Conservation (phyloP, 768 basidiomycete species). For the Chiua virens region DNA sequence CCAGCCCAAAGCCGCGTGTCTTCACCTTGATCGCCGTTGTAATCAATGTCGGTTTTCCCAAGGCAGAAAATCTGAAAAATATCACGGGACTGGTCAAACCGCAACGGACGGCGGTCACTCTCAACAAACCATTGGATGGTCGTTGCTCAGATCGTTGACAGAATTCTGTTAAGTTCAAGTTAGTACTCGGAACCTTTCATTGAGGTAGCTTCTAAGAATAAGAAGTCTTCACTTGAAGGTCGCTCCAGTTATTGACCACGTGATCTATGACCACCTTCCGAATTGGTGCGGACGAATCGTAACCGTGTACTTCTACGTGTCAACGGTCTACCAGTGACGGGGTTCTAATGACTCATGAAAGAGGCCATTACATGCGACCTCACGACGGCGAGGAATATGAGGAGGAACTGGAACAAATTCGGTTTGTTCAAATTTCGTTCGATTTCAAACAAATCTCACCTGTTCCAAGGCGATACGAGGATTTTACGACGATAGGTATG, state of each 20-base stretch:
- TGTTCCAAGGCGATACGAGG: constrained; percentile 77
- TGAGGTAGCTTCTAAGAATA: too few relatives aligned
- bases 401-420: constrained; percentile 67
- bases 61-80: constrained; percentile 9
- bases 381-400: constrained; percentile 45
- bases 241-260: constrained; percentile 9
- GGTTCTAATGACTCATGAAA: constrained; percentile 22
- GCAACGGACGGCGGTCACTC: too few relatives aligned
- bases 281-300: background rate
- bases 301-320: background rate
- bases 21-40: constrained; percentile 25
- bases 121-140: too few relatives aligned
- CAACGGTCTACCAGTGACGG: background rate
- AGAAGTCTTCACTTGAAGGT: too few relatives aligned
- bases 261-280: constrained; percentile 6
- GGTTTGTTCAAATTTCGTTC: constrained; percentile 38
- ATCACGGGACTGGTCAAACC: background rate
- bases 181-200: too few relatives aligned
- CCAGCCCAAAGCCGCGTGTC: constrained; percentile 20
- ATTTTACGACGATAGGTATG: constrained; percentile 92
- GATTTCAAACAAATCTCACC: constrained; percentile 11
- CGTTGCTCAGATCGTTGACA: too few relatives aligned
- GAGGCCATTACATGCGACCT: constrained; percentile 25
- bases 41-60: constrained; percentile 3
- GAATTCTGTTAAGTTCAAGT: too few relatives aligned